Percentiles rank a stretch among this genome's conserved stretches.
Conservation (phyloP, 2,329 filamentous ascomycete genomes). For the Plenodomus tracheiphilus region DNA sequence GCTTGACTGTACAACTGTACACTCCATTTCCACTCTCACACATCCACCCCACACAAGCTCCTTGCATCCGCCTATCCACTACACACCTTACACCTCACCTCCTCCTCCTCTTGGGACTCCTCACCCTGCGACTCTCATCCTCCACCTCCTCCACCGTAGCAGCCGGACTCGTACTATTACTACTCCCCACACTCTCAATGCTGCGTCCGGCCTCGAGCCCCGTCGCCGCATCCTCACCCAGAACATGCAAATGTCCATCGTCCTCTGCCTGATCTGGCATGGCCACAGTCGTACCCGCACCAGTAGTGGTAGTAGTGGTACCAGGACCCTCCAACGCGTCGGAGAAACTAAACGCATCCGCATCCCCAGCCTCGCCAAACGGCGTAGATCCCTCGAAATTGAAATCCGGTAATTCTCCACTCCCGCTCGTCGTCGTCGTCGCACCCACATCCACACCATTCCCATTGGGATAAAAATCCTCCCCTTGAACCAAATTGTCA, state of each 20-base stretch:
- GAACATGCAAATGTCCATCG: background rate
- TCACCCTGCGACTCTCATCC: constrained; percentile 32
- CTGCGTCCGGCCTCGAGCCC: constrained; percentile 13
- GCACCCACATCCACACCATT: background rate
- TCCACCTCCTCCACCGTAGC: constrained; percentile 43
- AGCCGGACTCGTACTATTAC: constrained; percentile 43
- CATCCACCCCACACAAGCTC: too few relatives aligned
- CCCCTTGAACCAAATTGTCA: constrained; percentile 60
- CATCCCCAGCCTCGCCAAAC: constrained; percentile 8
- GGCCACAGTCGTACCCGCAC: constrained; percentile 1
- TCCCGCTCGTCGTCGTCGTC: background rate
- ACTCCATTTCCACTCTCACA: too few relatives aligned
- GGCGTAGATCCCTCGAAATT: constrained; percentile 23
- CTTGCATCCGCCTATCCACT: too few relatives aligned
- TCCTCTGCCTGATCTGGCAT: constrained; percentile 1
- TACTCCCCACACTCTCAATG: constrained; percentile 49
- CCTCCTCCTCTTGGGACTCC: constrained; percentile 38
- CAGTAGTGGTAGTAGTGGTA: too few relatives aligned
- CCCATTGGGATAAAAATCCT: constrained; percentile 55
- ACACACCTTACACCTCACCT: too few relatives aligned
- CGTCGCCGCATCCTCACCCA: background rate
- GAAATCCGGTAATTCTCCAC: constrained; percentile 13
- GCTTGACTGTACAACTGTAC: too few relatives aligned
- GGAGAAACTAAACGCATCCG: constrained; percentile 10
- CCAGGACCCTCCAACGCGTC: constrained; percentile 10